These are phyloP conservation scores for Inonotus hispidus DNA, from an alignment of 1,284 basidiomycete species.

Conservation along the genomic window DNA sequence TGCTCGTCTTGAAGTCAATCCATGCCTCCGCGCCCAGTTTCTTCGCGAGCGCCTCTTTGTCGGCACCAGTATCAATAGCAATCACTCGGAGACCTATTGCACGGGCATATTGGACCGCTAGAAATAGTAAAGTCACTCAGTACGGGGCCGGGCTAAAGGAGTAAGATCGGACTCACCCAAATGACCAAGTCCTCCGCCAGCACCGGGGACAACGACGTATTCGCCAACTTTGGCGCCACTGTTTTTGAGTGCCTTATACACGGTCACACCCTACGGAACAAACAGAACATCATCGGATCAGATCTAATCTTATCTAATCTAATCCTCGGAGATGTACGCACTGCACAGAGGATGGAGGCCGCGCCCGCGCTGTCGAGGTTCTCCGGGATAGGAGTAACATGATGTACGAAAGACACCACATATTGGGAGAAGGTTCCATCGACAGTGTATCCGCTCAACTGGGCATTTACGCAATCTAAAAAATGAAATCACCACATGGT, in stretches of 20 bases:
- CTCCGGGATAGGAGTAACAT: slow-evolving; percentile 64
- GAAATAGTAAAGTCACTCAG: neutral
- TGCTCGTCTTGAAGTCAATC: slow-evolving; percentile 60
- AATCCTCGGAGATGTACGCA: slow-evolving; percentile 24
- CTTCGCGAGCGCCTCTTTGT: slow-evolving; percentile 55
- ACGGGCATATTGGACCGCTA: slow-evolving; percentile 59
- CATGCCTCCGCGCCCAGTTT: slow-evolving; percentile 63
- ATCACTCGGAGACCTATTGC: slow-evolving; percentile 63
- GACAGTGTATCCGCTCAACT: slow-evolving; percentile 50
- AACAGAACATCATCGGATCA: neutral
- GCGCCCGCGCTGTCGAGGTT: slow-evolving; percentile 51
- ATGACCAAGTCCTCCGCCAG: slow-evolving; percentile 58
- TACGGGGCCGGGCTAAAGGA: neutral
- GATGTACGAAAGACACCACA: slow-evolving; percentile 48
- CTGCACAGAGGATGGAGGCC: slow-evolving; percentile 65
- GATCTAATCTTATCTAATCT: slow-evolving; percentile 4
- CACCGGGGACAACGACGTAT: slow-evolving; percentile 66
- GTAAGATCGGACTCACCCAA: slow-evolving; percentile 34
- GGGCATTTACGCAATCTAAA: slow-evolving; percentile 39
- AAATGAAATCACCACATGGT: slow-evolving; percentile 7
- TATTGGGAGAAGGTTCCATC: slow-evolving; percentile 55
- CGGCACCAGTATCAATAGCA: slow-evolving; percentile 65
- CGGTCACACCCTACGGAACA: slow-evolving; percentile 48
- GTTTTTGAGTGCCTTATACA: slow-evolving; percentile 66
- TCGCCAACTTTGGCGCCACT: slow-evolving; percentile 50